Percentiles rank a stretch among this genome's conserved stretches.
phyloP scores from a whole-genome alignment of 805 yeast species.

The Grigorovia humatica region DNA sequence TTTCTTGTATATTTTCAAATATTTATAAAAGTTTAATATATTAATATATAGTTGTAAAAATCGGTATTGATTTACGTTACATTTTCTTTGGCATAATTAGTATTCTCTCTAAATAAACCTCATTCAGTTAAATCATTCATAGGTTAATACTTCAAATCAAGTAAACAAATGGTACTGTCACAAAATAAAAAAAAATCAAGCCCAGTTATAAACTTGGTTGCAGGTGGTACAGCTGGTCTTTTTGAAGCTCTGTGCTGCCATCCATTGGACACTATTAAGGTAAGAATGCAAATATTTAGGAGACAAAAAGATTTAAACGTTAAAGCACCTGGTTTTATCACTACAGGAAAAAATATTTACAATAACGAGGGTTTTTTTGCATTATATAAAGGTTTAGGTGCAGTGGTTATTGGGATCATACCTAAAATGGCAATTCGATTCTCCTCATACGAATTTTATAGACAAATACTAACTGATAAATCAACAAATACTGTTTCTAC shows the following conservation, averaged over 20 bases:
- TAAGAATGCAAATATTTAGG: conserved; percentile 86
- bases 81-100: no score
- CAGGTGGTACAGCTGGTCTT: conserved; percentile 96
- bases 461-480: conserved; percentile 50
- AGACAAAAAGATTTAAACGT: conserved; percentile 26
- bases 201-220: conserved; percentile 58
- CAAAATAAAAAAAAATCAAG: conserved; percentile 27
- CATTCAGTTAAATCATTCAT: no score
- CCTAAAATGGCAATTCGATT: conserved; percentile 98
- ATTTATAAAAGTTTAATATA: no score
- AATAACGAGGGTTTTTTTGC: conserved; percentile 75
- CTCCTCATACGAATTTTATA: conserved; percentile 85
- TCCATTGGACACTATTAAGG: conserved; percentile 96
- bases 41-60: no score
- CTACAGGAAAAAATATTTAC: conserved; percentile 71
- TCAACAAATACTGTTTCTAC: conserved; percentile 61
- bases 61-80: no score
- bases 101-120: no score
- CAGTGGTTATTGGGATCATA: conserved; percentile 92
- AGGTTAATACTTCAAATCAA: no score
- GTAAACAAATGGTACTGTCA: conserved; percentile 8
- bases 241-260: conserved; percentile 97
- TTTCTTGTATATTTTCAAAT: no score
- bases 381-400: conserved; percentile 90
- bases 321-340: conserved; percentile 77